Conservation (phyloP, 2,329 filamentous ascomycete genomes). For the Cordyceps farinosa region DNA sequence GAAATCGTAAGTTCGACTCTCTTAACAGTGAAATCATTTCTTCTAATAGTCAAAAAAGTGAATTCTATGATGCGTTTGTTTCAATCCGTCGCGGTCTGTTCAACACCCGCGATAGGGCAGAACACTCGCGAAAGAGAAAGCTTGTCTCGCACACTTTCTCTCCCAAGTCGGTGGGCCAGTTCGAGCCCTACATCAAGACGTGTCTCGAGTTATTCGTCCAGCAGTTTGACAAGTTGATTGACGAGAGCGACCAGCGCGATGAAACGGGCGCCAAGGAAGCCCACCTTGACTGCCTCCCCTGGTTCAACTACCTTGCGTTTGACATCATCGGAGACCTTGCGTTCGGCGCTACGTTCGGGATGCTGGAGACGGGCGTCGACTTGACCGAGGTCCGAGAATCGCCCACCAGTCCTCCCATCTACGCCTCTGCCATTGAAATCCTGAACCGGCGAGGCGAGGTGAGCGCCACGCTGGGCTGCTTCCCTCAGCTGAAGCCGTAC, state of each 20-base stretch:
- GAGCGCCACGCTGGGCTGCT: constrained; percentile 71
- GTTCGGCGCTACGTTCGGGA: constrained; percentile 54
- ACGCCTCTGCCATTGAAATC: constrained; percentile 79
- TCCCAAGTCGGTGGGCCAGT: constrained; percentile 74
- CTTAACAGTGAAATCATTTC: too few relatives aligned
- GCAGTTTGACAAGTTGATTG: constrained; percentile 65
- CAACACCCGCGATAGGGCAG: constrained; percentile 77
- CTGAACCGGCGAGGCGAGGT: constrained; percentile 86
- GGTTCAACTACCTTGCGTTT: constrained; percentile 61
- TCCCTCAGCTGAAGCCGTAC: constrained; percentile 72
- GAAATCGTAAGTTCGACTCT: constrained; percentile 52
- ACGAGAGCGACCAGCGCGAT: constrained; percentile 40
- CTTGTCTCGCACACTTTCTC: constrained; percentile 84
- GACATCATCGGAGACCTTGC: constrained; percentile 49
- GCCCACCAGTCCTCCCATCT: constrained; percentile 59
- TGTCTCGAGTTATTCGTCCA: constrained; percentile 72
- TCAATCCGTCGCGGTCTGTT: constrained; percentile 82
- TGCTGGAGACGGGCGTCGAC: constrained; percentile 74
- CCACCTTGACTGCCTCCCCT: constrained; percentile 68
- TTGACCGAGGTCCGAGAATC: constrained; percentile 67
- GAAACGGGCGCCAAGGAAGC: constrained; percentile 60
- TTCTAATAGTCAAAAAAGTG: constrained; percentile 47
- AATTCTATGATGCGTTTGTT: constrained; percentile 90
- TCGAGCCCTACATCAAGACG: constrained; percentile 82
- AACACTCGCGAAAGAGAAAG: constrained; percentile 88